These are phyloP conservation scores for Oryza meyeriana DNA, from an alignment of 176 grass and related monocot genomes.

Conservation along the genomic window DNA sequence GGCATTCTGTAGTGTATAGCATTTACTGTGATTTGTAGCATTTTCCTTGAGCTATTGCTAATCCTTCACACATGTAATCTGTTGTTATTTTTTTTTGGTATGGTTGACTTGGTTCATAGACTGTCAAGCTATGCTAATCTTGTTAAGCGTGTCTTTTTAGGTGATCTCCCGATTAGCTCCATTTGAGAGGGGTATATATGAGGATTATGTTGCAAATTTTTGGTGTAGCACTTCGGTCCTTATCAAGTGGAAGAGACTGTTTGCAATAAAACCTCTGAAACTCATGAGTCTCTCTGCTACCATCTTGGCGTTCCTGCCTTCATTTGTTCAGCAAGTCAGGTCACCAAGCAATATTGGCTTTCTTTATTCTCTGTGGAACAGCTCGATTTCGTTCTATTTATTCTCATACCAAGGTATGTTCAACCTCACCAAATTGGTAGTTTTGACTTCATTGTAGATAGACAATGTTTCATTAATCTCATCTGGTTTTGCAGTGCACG, in stretches of 20 bases:
- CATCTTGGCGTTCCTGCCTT: slow-evolving; percentile 78
- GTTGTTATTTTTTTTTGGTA: slow-evolving; percentile 16
- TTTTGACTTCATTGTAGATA: not conserved
- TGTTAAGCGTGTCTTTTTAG: slow-evolving; percentile 38
- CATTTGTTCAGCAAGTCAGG: slow-evolving; percentile 85
- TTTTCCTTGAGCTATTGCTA: not conserved
- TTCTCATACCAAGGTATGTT: slow-evolving; percentile 93
- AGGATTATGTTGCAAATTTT: slow-evolving; percentile 98
- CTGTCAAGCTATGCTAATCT: slow-evolving; percentile 16
- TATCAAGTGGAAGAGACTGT: slow-evolving; percentile 91
- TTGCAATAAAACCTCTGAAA: slow-evolving; percentile 60
- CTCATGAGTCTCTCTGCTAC: slow-evolving; percentile 71
- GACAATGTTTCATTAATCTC: not conserved
- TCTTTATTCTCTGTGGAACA: slow-evolving; percentile 79
- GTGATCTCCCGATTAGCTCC: slow-evolving; percentile 79
- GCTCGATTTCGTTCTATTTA: slow-evolving; percentile 83
- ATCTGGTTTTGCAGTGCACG: slow-evolving; percentile 70
- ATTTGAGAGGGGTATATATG: slow-evolving; percentile 93
- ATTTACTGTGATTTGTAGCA: not conserved
- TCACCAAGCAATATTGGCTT: slow-evolving; percentile 81
- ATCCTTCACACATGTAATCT: not conserved
- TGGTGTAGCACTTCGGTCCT: slow-evolving; percentile 92
- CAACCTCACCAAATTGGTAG: not conserved
- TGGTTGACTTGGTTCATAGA: slow-evolving; percentile 1
- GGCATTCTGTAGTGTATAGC: not conserved